These are phyloP conservation scores for Agaricus sinodeliciosus DNA, from an alignment of 768 basidiomycete species.

Conservation along the genomic window DNA sequence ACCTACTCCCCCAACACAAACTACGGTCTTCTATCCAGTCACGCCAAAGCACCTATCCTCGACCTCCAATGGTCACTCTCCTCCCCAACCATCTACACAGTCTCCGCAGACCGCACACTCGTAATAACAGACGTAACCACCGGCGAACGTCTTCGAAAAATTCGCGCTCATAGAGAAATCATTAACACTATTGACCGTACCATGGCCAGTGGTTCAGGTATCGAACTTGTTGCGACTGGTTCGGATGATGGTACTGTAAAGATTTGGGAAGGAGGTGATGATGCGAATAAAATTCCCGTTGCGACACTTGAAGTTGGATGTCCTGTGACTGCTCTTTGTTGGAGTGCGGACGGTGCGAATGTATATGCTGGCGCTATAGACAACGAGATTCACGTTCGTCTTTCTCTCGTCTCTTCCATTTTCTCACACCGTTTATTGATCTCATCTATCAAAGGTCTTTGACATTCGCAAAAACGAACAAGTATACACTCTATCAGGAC, in stretches of 20 bases:
- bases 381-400: conserved; percentile 89
- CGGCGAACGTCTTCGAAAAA: conserved; percentile 73
- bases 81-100: conserved; percentile 70
- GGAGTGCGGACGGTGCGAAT: conserved; percentile 86
- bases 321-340: conserved; percentile 88
- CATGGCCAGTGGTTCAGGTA: conserved; percentile 75
- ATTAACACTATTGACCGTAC: conserved; percentile 88
- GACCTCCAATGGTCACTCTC: conserved; percentile 88
- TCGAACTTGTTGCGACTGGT: conserved; percentile 81
- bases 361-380: conserved; percentile 92
- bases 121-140: conserved; percentile 73
- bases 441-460: conserved; percentile 52
- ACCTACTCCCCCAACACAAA: conserved; percentile 92
- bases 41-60: conserved; percentile 87
- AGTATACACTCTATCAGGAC: conserved; percentile 75
- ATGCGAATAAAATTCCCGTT: conserved; percentile 64
- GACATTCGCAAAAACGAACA: conserved; percentile 84
- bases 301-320: conserved; percentile 81
- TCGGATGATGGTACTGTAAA: conserved; percentile 91
- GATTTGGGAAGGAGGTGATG: conserved; percentile 86
- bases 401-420: conserved; percentile 1
- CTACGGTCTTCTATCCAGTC: conserved; percentile 77
- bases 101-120: conserved; percentile 86
- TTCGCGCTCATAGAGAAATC: conserved; percentile 86
- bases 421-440: background rate